Evolutionary conservation across 331 rosid genomes (phyloP), one percentile per base, ranked within the genome.

Genomic region (Malus hybrid): DNA sequence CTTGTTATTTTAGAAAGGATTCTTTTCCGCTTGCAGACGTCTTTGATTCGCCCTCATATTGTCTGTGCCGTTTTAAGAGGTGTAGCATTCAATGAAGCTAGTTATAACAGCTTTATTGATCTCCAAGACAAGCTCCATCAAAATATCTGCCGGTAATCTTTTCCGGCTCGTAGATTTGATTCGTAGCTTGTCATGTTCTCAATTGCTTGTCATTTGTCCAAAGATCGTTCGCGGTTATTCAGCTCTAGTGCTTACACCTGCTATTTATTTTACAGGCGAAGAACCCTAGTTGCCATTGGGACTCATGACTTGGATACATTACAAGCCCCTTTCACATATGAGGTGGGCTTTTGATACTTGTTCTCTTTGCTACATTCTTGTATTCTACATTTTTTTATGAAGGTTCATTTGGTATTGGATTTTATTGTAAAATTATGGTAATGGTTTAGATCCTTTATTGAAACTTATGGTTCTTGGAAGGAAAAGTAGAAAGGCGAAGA

Each of bases 111-210:
- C 86, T 94, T 94, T 67, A 92, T 94, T 66, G 99, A 94, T 77
- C 97, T 94, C 79, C 99, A 94, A 86, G 99, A 94, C 83, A 94
- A 94, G 85, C 97, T 94, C 73, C 97, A 92, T 81, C 99, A 94
- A 27, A 94, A 94, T 81, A 94, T 94, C 73, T 92, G 99, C 78
- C 83, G 99, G 99, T 94, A 85, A 83, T 83, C 76, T 78, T 70
- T 33, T 83, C 67, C 13, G 29, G n/a, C 61, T 78, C 14, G 0
- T 36, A 32, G 82, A 66, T 68, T 71, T 63, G 24, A 31, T 78
- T 22, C 5, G 5, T 60, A 62, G 74, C 56, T 73, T 68, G 76
- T 5, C 75, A 29, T 68, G 48, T 50, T 69, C 20, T 20, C 36
- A 1, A 0, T 54, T 20, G 29, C 63, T 57, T 57, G 63, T 10